These are phyloP conservation scores for Babesia divergens DNA, from an alignment of 169 alveolate genomes.

Conservation along the genomic window DNA sequence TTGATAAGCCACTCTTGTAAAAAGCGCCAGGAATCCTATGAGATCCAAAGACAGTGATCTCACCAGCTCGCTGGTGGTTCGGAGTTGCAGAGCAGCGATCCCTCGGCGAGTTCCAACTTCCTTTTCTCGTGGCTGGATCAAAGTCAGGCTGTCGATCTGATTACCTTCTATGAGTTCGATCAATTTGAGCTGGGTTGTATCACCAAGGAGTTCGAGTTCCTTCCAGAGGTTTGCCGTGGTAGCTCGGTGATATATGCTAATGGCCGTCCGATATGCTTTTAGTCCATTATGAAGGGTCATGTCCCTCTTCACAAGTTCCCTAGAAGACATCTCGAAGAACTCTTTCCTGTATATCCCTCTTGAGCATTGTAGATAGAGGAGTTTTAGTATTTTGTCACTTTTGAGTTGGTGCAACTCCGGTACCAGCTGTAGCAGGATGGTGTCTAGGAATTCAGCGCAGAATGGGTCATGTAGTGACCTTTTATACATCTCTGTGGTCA, in stretches of 20 bases:
- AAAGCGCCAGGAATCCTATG: neutral
- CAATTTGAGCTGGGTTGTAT: too few relatives aligned
- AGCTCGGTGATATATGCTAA: neutral
- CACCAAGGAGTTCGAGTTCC: neutral
- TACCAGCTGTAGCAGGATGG: neutral
- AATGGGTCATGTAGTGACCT: neutral
- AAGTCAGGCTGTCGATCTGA: neutral
- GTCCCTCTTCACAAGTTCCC: neutral
- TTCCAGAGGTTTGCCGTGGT: neutral
- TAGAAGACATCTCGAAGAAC: neutral
- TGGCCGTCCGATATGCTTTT: neutral
- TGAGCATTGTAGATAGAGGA: constrained; percentile 26
- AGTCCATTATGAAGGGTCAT: neutral
- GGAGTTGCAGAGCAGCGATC: neutral
- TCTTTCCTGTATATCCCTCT: constrained; percentile 1
- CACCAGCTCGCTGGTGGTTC: neutral
- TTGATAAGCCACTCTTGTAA: neutral
- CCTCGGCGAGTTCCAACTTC: neutral
- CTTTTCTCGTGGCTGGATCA: neutral
- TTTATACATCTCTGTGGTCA: neutral
- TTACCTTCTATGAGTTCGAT: too few relatives aligned
- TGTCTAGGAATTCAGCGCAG: constrained; percentile 4
- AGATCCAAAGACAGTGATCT: neutral
- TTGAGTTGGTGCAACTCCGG: constrained; percentile 21
- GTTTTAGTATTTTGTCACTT: constrained; percentile 36